Evolutionary conservation across 306 rosid species (phyloP), one percentile per base, ranked within the genome.

Genomic region (Quercus suber): DNA sequence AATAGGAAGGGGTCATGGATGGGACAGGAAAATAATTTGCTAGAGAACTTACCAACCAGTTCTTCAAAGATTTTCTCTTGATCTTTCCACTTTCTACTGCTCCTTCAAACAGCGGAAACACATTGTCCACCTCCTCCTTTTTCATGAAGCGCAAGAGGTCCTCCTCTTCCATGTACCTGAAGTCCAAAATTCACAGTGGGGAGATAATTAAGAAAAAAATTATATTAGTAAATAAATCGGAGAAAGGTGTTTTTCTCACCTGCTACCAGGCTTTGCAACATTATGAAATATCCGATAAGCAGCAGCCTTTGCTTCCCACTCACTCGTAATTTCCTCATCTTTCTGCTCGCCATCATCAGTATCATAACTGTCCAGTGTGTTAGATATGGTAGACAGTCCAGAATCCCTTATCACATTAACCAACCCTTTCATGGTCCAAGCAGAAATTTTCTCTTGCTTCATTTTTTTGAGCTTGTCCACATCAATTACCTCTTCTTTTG

Each of bases 401-500:
- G 97, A 88, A 71, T 82, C 82, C 35, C 85, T 81, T 23, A 94
- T 87, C 45, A 88, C 97, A 85, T 85, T 79, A 76, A 92, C 75
- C 75, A 94, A 84, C 20, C 91, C 93, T 83, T 82, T 92, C 93
- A 94, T 87, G 5, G 99, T 94, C 97, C 93, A 94, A 85, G 97
- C 92, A 55, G 97, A 94, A 84, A 94, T 83, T 33, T 82, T 92
- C 78, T 79, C 95, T 73, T 84, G 92, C 74, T 89, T 92, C 91
- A 89, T 91, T 76, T 87, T 91, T 61, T 88, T 87, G 13, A 94
- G 92, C 86, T 85, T 91, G 17, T 92, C 97, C 0, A 94, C 92
- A 85, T 94, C 95, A 79, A 92, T 91, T 56, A 90, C 97, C 79
- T 92, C 89, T 84, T 82, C 89, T 81, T 78, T 83, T 79, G 74